Base-by-base conservation (phyloP, 139 green algal genomes). In the Spirogloea muscicola region DNA sequence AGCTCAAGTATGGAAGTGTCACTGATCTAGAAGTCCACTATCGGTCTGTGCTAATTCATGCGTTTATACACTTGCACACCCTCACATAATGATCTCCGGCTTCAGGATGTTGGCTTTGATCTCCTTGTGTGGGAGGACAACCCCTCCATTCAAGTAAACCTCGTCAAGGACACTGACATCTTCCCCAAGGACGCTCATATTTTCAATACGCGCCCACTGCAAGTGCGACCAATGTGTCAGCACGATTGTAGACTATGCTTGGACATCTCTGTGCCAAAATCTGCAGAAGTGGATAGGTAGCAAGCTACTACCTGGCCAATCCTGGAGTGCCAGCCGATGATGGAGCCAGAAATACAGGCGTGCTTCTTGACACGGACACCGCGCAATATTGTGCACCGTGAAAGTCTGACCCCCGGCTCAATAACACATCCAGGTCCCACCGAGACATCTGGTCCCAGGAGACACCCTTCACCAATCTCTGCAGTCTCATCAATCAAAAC, bases 91-190 rank as follows among this genome's bases (percentile, higher is more conserved):
- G 52, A 94, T 94, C 36, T 86, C 82, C 2, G 86, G 83, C 21
- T 87, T 81, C 36, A 87, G 63, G n/a, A 88, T 76, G 40, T 76
- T 85, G 57, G 86, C 85, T 74, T 94, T 94, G 65, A 94, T 87
- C 59, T 93, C 90, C 78, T 98, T 98, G 87, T 98, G 94, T 0
- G 94, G 94, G 79, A 98, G 87, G 16, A 98, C 88, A 1, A 98
- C 87, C 2, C 90, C 87, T 5, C 94, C 94, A 63, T 98, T 98
- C n/a, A 95, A 43, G 79, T 93, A 91, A 40, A 97, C 74, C 84
- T 98, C 94, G 52, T 96, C 89, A 79, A 83, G 87, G 48, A 92
- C 79, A 27, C 86, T 71, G 6, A 98, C 93, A 58, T 97, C 91
- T 82, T 98, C 92, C 3, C 94, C 94, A 27, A 98, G 88, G 33